Base-by-base conservation (phyloP, 1,139 yeast genomes). In the Scheffersomyces illinoinensis region DNA sequence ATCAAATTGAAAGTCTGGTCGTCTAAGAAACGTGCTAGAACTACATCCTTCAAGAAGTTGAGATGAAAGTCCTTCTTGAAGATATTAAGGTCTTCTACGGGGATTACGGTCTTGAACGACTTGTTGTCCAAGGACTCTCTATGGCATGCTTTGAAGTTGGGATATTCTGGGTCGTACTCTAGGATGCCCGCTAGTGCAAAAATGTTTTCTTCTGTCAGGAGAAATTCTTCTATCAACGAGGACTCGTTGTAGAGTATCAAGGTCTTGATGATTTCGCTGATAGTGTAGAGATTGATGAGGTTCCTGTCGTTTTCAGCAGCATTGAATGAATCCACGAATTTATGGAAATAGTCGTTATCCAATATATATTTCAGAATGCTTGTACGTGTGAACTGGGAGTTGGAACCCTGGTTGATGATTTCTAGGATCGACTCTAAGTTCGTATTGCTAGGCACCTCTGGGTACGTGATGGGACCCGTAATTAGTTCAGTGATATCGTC, bases 141-240 rank as follows among this genome's bases (percentile, higher is more conserved):
- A 74, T 91, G 92, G 65, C 90, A 88, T 1, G 97, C 92, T 72
- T 91, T 93, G 63, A 83, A 80, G 23, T 81, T 81, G 0, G 97
- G 97, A 66, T 83, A 91, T 58, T 90, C 96, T 0, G 96, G 90
- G 70, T 93, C 98, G 72, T 93, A 95, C 71, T 95, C 99, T 54
- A 95, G 75, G n/a, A 92, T 89, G 0, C 97, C 97, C 10, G 89
- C 84, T 5, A 91, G 76, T 0, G 91, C 90, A 65, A 82, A 68
- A 47, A 91, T 81, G 58, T 84, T 79, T 3, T 82, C 83, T 63
- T 90, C 95, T 4, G 72, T 63, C 1, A 84, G 82, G 2, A 91
- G 76, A 57, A 93, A 81, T 53, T 83, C 77, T 60, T 92, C 97
- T 51, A 93, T 74, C 5, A 95, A 78, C 14, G 81, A 71, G 17